These are phyloP conservation scores for Hawksworthiomyces lignivorus DNA, from an alignment of 2,329 filamentous ascomycete species.

Conservation along the genomic window DNA sequence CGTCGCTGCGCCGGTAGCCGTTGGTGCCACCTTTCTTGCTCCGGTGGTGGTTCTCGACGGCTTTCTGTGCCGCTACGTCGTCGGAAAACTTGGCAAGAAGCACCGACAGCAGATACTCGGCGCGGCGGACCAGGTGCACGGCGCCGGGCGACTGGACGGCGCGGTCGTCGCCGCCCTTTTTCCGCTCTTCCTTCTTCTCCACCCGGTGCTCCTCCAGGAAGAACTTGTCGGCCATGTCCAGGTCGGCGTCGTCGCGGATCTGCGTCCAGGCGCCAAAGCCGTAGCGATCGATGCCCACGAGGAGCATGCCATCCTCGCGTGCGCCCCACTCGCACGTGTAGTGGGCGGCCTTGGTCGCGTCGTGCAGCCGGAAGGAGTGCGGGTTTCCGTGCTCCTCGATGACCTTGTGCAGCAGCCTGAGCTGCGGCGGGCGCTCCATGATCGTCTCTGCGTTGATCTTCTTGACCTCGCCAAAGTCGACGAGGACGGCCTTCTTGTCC, in stretches of 20 bases:
- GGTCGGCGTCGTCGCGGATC: constrained; percentile 84
- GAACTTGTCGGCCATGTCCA: constrained; percentile 82
- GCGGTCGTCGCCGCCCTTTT: constrained; percentile 64
- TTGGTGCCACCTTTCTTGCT: constrained; percentile 76
- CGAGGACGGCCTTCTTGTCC: constrained; percentile 92
- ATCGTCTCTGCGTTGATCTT: constrained; percentile 95
- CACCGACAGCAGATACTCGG: constrained; percentile 93
- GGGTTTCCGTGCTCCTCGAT: constrained; percentile 61
- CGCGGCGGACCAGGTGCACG: constrained; percentile 88
- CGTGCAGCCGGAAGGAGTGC: constrained; percentile 74
- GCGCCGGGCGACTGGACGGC: constrained; percentile 91
- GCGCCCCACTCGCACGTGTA: constrained; percentile 91
- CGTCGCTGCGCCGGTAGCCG: constrained; percentile 53
- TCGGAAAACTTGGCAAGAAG: constrained; percentile 76
- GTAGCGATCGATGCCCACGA: constrained; percentile 85
- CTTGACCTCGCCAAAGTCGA: constrained; percentile 88
- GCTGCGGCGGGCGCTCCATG: constrained; percentile 80
- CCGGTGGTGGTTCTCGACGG: constrained; percentile 86
- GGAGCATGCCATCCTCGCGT: constrained; percentile 93
- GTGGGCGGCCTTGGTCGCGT: constrained; percentile 85
- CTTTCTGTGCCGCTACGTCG: constrained; percentile 66
- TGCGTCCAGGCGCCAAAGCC: constrained; percentile 94
- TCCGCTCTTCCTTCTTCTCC: constrained; percentile 90
- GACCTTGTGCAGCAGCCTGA: constrained; percentile 73
- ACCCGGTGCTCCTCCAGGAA: constrained; percentile 98